Evolutionary conservation across 768 basidiomycete species (phyloP).

Genomic region (Baorangia bicolor): DNA sequence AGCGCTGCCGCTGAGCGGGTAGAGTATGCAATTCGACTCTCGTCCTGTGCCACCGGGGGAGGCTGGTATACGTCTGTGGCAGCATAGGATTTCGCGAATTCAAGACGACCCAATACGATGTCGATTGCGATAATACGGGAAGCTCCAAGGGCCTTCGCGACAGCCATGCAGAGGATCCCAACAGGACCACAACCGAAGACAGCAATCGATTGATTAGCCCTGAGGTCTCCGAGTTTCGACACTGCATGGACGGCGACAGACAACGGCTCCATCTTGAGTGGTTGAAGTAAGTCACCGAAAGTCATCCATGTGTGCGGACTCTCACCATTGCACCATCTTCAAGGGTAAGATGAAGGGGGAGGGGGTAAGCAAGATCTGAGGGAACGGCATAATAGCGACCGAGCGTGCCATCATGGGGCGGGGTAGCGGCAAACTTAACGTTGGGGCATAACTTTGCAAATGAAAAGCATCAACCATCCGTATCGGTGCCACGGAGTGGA

Average conservation of each 20-base stretch:
- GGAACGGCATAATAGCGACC: constrained; percentile 84
- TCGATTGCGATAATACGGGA: constrained; percentile 83
- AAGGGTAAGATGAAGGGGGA: constrained; percentile 81
- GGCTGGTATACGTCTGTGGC: constrained; percentile 78
- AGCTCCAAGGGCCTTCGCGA: constrained; percentile 92
- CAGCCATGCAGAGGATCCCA: constrained; percentile 89
- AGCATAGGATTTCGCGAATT: constrained; percentile 83
- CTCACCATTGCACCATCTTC: constrained; percentile 94
- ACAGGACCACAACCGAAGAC: constrained; percentile 91
- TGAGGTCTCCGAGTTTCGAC: constrained; percentile 68
- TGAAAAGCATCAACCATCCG: not conserved
- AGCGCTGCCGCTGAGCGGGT: constrained; percentile 67
- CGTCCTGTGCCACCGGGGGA: constrained; percentile 55
- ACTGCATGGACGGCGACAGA: constrained; percentile 92
- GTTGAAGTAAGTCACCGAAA: constrained; percentile 3
- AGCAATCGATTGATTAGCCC: constrained; percentile 70
- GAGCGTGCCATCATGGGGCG: constrained; percentile 90
- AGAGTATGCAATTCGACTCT: constrained; percentile 70
- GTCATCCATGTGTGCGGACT: not conserved
- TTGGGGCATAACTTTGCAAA: constrained; percentile 71
- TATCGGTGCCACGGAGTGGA: not conserved
- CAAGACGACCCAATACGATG: constrained; percentile 69
- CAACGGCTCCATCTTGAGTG: constrained; percentile 82
- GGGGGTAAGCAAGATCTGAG: constrained; percentile 76
- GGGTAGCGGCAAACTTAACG: constrained; percentile 89